Conservation (phyloP, 192 early-diverging fungal species). For the Podila minutissima region DNA sequence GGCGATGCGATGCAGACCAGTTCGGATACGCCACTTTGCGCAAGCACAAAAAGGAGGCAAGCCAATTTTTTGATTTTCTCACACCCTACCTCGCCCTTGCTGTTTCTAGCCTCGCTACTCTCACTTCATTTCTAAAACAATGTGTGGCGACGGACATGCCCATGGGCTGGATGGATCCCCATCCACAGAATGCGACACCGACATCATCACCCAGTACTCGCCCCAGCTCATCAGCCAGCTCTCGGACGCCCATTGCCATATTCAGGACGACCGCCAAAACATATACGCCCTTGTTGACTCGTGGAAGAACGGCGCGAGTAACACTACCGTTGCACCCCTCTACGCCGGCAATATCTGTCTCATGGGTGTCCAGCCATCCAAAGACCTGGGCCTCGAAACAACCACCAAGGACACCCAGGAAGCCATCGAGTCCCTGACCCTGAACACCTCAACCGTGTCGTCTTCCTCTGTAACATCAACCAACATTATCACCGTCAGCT, state of each 20-base stretch:
- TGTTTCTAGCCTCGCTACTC: no score
- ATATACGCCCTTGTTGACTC: conserved; percentile 30
- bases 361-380: conserved; percentile 54
- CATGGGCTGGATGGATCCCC: background rate
- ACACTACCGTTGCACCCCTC: conserved; percentile 1
- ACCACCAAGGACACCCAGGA: background rate
- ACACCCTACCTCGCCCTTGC: no score
- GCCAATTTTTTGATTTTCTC: no score
- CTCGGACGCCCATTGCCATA: conserved; percentile 54
- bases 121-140: background rate
- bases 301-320: conserved; percentile 5
- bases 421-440: conserved; percentile 6
- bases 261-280: conserved; percentile 51
- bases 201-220: background rate
- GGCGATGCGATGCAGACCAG: no score
- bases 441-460: background rate
- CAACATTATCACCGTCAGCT: conserved; percentile 25
- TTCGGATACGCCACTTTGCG: no score
- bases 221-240: conserved; percentile 15
- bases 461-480: conserved; percentile 7
- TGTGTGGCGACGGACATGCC: background rate
- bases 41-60: no score
- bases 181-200: background rate
- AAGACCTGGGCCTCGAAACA: conserved; percentile 17
- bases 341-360: conserved; percentile 39